Percentiles rank a stretch among this genome's conserved stretches.
Conservation (phyloP, 163 green algal genomes). For the Chlamydomonas reinhardtii region DNA sequence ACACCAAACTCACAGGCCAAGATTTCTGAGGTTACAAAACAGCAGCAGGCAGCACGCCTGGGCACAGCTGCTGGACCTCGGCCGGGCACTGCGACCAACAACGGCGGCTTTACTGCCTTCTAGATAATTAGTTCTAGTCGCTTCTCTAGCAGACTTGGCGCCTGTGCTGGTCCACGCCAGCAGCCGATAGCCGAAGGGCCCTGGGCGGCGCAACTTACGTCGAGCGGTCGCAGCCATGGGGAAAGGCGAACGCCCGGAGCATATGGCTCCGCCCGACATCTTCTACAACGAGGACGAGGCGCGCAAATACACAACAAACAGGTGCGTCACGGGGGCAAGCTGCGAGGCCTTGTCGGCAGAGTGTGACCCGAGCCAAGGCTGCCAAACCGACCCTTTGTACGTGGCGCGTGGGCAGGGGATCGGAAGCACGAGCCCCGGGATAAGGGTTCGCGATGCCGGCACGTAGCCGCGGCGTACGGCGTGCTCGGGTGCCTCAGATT, state of each 20-base stretch:
- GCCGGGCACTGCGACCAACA: too few relatives aligned
- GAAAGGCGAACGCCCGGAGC: slow-evolving; percentile 90
- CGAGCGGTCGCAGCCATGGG: slow-evolving; percentile 55
- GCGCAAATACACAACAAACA: slow-evolving; percentile 96
- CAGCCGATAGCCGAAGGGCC: too few relatives aligned
- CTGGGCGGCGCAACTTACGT: background rate
- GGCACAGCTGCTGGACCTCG: too few relatives aligned
- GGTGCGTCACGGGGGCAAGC: background rate
- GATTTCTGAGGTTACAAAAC: slow-evolving; percentile 33
- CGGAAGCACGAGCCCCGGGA: too few relatives aligned
- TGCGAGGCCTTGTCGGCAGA: too few relatives aligned
- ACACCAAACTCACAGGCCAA: slow-evolving; percentile 4
- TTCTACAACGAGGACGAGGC: slow-evolving; percentile 98
- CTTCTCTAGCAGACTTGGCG: too few relatives aligned
- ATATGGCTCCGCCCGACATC: slow-evolving; percentile 91
- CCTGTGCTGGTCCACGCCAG: background rate
- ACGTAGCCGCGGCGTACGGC: too few relatives aligned
- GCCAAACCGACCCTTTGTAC: too few relatives aligned
- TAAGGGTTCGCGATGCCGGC: too few relatives aligned
- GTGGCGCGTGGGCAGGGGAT: too few relatives aligned
- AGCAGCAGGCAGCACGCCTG: background rate
- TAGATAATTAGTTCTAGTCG: background rate
- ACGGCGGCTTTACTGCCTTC: slow-evolving; percentile 9
- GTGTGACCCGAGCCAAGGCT: too few relatives aligned
- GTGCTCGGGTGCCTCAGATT: too few relatives aligned